Evolutionary conservation across 495 filamentous ascomycete species (phyloP), one percentile per base, ranked within the genome.

Genomic region (Aspergillus mulundensis): DNA sequence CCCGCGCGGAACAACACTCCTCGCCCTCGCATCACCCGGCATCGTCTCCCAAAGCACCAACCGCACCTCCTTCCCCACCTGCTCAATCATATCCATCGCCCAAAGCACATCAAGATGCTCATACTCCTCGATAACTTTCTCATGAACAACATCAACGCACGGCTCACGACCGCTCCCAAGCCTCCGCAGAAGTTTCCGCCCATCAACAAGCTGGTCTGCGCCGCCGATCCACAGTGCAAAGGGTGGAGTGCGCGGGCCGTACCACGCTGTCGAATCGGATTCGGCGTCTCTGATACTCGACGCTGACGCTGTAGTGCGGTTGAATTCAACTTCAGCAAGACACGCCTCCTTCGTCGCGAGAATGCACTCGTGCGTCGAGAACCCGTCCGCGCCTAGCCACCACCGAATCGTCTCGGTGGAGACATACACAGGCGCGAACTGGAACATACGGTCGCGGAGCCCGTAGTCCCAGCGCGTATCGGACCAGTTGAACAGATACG

Each of bases 21-120:
- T 28, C 7, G 75, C 72, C 52, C 83, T 75, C n/a, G 72, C 82
- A 18, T 74, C 76, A 23, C 77, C 73, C 14, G 80, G 71, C 53
- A 79, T 77, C 1, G 81, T 87, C 66, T 82, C 85, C 93, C 93
- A 96, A 39, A 98, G 64, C 24, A 95, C 86, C 64, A 94, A 86
- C 28, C 81, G 77, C 0, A 98, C 76, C 72, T 96, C 94, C 55
- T 74, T 80, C 4, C 90, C 92, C 6, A 97, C 88, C 69, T 92
- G 81, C 48, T 95, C 89, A 19, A 90, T 81, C 0, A 83, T 80
- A 67, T 97, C 91, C 75, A 98, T 90, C 0, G 93, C 93, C 93
- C 93, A 98, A 23, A 98, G 80, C 5, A 97, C 91, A 73, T 98
- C 93, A 23, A 98, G 77, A 68, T 98, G 93, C 71, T 96, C 92